A percentile compares a stretch with the other conserved stretches of the same genome.
Conservation (phyloP, 2,329 filamentous ascomycete species). For the Volutella citrinella region DNA sequence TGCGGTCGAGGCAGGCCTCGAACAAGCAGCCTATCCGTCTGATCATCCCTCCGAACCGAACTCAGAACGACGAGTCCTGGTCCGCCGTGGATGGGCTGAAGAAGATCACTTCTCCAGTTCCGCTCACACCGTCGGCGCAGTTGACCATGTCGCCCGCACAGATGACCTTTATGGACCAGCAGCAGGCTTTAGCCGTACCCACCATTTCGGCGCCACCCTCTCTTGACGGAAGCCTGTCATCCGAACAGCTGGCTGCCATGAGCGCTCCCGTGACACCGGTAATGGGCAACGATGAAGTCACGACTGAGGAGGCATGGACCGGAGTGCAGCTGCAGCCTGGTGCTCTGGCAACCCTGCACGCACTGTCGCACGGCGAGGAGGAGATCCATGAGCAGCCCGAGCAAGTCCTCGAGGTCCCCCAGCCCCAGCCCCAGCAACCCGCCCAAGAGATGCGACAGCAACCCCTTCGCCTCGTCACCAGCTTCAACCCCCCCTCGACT, state of each 20-base stretch:
- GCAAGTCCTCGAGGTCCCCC: conserved; percentile 44
- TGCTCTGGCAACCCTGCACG: conserved; percentile 76
- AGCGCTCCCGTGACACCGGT: conserved; percentile 85
- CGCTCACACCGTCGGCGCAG: conserved; percentile 61
- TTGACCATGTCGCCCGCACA: conserved; percentile 75
- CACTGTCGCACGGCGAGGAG: conserved; percentile 61
- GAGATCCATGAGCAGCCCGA: conserved; percentile 54
- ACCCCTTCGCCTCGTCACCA: conserved; percentile 48
- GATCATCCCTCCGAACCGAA: conserved; percentile 46
- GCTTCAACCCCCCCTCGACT: conserved; percentile 25
- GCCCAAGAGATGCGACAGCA: conserved; percentile 48
- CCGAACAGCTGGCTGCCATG: conserved; percentile 79
- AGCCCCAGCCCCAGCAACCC: conserved; percentile 15
- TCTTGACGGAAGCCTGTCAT: conserved; percentile 82
- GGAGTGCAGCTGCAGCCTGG: conserved; percentile 74
- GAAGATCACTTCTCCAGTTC: conserved; percentile 55
- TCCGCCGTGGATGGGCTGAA: conserved; percentile 43
- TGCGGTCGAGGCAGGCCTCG: conserved; percentile 41
- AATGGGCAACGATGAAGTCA: conserved; percentile 53
- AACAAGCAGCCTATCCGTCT: conserved; percentile 41
- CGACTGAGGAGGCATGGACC: conserved; percentile 63
- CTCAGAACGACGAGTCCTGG: conserved; percentile 37
- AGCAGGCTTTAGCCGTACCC: conserved; percentile 64
- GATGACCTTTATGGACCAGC: conserved; percentile 65
- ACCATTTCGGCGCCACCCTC: conserved; percentile 80